phyloP scores from a whole-genome alignment of 495 filamentous ascomycete species.

The Talaromyces proteolyticus region DNA sequence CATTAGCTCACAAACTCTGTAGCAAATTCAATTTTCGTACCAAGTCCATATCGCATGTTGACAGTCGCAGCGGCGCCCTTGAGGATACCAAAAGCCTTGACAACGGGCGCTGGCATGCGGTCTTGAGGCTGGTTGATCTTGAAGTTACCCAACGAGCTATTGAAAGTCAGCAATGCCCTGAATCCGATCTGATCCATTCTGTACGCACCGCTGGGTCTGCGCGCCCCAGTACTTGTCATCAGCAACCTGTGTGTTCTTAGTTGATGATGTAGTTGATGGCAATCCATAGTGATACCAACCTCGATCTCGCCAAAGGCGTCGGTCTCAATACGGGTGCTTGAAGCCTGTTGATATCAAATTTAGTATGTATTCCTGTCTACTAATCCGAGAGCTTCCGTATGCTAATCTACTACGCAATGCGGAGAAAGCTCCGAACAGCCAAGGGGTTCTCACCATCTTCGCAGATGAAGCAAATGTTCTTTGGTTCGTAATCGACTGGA shows the following conservation, averaged over 20 bases:
- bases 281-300: slow-evolving; percentile 23
- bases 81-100: slow-evolving; percentile 92
- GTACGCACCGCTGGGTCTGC: slow-evolving; percentile 79
- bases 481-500: slow-evolving; percentile 33
- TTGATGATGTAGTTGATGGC: too few relatives aligned
- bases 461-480: slow-evolving; percentile 37
- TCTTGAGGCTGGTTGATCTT: slow-evolving; percentile 98
- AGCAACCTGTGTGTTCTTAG: slow-evolving; percentile 54
- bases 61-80: slow-evolving; percentile 96
- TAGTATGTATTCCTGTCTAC: neutral
- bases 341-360: slow-evolving; percentile 19
- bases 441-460: slow-evolving; percentile 30
- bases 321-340: slow-evolving; percentile 64
- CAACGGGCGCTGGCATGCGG: slow-evolving; percentile 90
- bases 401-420: neutral
- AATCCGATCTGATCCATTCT: neutral
- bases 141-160: slow-evolving; percentile 87
- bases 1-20: neutral
- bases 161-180: slow-evolving; percentile 10
- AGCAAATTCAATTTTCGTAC: slow-evolving; percentile 43
- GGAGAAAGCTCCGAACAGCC: neutral
- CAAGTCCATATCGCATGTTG: slow-evolving; percentile 92
- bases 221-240: slow-evolving; percentile 98
- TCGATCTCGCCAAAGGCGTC: slow-evolving; percentile 96
- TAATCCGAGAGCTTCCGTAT: neutral